Evolutionary conservation across 2,329 filamentous ascomycete genomes (phyloP).

Genomic region (Teratosphaeria zuluensis): DNA sequence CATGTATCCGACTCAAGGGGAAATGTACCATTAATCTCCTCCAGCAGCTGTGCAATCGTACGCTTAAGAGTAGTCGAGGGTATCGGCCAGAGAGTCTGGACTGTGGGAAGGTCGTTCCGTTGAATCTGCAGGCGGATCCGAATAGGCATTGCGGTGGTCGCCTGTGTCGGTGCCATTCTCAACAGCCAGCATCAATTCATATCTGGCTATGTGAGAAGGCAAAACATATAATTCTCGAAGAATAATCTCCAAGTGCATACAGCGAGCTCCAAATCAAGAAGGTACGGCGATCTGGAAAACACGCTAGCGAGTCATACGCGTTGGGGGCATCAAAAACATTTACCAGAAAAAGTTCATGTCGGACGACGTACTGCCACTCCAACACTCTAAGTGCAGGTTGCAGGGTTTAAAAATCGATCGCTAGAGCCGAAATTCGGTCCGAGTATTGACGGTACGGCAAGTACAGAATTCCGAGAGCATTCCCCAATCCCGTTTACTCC

Average conservation of each 20-base stretch:
- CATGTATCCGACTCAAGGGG: slow-evolving; percentile 73
- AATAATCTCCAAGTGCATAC: not conserved
- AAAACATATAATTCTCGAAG: not conserved
- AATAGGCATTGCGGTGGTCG: slow-evolving; percentile 29
- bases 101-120: slow-evolving; percentile 63
- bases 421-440: not conserved
- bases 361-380: too few species aligned
- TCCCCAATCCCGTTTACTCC: not conserved
- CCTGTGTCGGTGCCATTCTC: not conserved
- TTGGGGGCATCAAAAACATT: not conserved
- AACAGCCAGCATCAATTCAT: not conserved
- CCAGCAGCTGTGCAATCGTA: slow-evolving; percentile 67
- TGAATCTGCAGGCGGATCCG: slow-evolving; percentile 65
- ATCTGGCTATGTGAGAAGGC: not conserved
- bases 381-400: too few species aligned
- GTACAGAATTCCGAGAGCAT: not conserved
- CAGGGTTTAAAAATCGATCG: too few species aligned
- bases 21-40: slow-evolving; percentile 67
- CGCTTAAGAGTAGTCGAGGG: slow-evolving; percentile 24
- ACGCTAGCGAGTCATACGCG: not conserved
- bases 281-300: not conserved
- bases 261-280: not conserved
- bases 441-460: not conserved
- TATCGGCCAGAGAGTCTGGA: slow-evolving; percentile 62
- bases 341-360: not conserved